phyloP scores from a whole-genome alignment of 129 eudicot genomes.

The Centaurea solstitialis region DNA sequence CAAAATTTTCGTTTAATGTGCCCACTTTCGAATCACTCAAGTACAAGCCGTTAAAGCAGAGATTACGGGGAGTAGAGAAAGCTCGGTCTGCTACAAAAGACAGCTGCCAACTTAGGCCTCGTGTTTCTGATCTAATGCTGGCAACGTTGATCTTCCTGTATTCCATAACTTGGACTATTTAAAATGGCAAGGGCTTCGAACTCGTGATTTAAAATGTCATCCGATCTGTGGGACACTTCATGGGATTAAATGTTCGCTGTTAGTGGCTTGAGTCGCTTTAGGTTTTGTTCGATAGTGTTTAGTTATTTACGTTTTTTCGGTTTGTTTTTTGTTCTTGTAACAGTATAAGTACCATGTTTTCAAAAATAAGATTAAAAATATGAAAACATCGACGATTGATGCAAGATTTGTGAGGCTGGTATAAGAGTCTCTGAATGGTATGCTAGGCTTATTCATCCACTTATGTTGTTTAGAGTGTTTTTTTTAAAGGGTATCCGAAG shows the following conservation, averaged over 20 bases:
- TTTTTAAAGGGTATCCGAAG: too few species aligned
- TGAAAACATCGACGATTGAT: too few species aligned
- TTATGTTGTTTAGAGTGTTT: too few species aligned
- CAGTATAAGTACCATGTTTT: background rate
- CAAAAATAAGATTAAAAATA: too few species aligned
- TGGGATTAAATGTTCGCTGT: background rate
- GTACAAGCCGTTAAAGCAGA: slow-evolving; percentile 7
- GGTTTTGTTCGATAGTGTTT: background rate
- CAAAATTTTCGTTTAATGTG: slow-evolving; percentile 21
- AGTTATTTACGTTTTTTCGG: background rate
- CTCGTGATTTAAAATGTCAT: background rate
- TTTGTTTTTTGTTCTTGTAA: background rate
- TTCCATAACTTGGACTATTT: background rate
- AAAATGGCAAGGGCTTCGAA: background rate
- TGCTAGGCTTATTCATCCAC: too few species aligned
- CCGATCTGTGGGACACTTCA: background rate
- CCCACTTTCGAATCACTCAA: background rate
- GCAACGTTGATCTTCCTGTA: background rate
- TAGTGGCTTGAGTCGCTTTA: background rate
- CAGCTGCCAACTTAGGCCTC: background rate
- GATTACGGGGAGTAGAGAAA: background rate
- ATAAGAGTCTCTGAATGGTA: too few species aligned
- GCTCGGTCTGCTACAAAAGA: background rate
- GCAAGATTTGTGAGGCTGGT: too few species aligned
- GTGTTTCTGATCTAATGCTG: background rate